Percentiles rank a stretch among this genome's conserved stretches.
These are phyloP conservation scores for Cryptococcus hybrid DNA, from an alignment of 1,284 basidiomycete genomes.

Conservation along the genomic window DNA sequence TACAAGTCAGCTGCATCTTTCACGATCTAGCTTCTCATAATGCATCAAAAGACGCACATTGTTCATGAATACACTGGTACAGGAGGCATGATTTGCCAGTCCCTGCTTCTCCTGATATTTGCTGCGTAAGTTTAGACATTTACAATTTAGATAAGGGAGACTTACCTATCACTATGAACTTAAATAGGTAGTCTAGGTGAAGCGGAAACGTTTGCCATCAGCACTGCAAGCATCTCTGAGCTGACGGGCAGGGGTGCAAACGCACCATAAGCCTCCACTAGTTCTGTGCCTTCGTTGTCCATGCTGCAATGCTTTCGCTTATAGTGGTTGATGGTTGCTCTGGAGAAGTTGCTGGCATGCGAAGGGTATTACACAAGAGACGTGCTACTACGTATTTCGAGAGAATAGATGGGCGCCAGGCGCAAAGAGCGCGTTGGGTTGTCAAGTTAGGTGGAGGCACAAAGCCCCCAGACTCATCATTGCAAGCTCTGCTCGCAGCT, in stretches of 20 bases:
- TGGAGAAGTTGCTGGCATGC: too few relatives aligned
- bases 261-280: slow-evolving; percentile 87
- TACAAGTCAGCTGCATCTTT: not conserved
- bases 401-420: too few relatives aligned
- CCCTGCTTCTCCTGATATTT: slow-evolving; percentile 77
- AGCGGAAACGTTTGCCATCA: slow-evolving; percentile 2
- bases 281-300: slow-evolving; percentile 71
- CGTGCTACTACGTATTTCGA: too few relatives aligned
- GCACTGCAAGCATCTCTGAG: not conserved
- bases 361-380: too few relatives aligned
- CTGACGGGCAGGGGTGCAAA: not conserved
- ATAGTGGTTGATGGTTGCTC: too few relatives aligned
- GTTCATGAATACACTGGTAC: slow-evolving; percentile 93
- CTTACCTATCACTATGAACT: slow-evolving; percentile 91
- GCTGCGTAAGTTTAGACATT: too few relatives aligned
- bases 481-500: too few relatives aligned
- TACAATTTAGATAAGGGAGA: slow-evolving; percentile 53
- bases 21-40: not conserved
- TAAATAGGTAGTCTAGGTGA: slow-evolving; percentile 85
- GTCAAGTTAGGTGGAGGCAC: too few relatives aligned
- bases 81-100: slow-evolving; percentile 95
- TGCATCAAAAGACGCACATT: slow-evolving; percentile 62
- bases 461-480: too few relatives aligned
- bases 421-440: too few relatives aligned
- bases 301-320: slow-evolving; percentile 7